Percentiles rank a stretch among this genome's conserved stretches.
These are phyloP conservation scores for Licmophora abbreviata DNA, from an alignment of 108 stramenopile species.

Conservation along the genomic window DNA sequence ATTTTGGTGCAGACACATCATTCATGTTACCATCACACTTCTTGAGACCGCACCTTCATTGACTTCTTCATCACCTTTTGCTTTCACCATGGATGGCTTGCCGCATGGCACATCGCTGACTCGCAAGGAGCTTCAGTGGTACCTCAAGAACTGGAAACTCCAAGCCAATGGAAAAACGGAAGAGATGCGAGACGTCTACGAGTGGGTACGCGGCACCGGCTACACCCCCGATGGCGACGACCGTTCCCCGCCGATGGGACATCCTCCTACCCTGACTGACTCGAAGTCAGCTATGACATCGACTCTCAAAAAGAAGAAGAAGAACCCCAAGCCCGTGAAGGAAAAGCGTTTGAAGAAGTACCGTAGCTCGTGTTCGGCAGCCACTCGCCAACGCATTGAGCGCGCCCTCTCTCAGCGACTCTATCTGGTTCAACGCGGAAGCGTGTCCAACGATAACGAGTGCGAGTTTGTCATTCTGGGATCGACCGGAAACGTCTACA, in stretches of 20 bases:
- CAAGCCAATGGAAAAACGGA: not conserved
- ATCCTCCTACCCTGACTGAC: not conserved
- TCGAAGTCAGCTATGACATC: not conserved
- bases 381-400: conserved; percentile 22
- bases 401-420: conserved; percentile 22
- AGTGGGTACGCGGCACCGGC: not conserved
- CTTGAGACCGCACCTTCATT: too few relatives aligned
- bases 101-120: not conserved
- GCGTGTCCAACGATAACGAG: not conserved
- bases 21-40: too few relatives aligned
- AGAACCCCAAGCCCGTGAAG: not conserved
- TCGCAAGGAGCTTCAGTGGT: not conserved
- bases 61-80: too few relatives aligned
- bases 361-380: conserved; percentile 10
- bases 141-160: not conserved
- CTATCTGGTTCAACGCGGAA: conserved; percentile 12
- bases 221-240: not conserved
- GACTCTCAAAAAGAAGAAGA: too few relatives aligned
- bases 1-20: too few relatives aligned
- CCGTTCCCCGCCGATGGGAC: too few relatives aligned
- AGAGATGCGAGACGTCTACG: not conserved
- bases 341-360: conserved; percentile 27
- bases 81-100: too few relatives aligned
- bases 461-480: conserved; percentile 24
- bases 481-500: conserved; percentile 42